These are phyloP conservation scores for Peziza echinospora DNA, from an alignment of 495 filamentous ascomycete species.

Conservation along the genomic window DNA sequence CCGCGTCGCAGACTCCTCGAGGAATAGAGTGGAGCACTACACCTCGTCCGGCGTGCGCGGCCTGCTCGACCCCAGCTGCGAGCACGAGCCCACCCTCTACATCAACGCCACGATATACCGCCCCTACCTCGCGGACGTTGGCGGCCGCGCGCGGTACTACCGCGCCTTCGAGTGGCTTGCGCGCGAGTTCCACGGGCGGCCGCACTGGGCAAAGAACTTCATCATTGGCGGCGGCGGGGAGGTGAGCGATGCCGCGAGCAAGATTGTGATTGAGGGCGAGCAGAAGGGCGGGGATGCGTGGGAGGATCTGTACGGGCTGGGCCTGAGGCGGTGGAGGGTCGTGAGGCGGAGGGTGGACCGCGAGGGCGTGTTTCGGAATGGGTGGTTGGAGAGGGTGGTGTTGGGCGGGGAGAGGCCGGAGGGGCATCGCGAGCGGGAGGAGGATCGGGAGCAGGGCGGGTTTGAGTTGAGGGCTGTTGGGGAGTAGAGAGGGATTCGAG, in stretches of 20 bases:
- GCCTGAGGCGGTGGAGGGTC: slow-evolving; percentile 41
- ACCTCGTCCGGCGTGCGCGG: slow-evolving; percentile 33
- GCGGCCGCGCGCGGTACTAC: slow-evolving; percentile 41
- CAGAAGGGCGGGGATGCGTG: slow-evolving; percentile 7
- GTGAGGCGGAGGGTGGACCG: slow-evolving; percentile 43
- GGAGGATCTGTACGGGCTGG: slow-evolving; percentile 28
- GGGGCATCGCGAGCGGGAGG: too few species aligned
- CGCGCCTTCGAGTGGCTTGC: slow-evolving; percentile 90
- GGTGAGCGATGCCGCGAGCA: not conserved
- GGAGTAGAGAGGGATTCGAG: too few species aligned
- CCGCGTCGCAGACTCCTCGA: slow-evolving; percentile 34
- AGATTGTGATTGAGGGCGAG: not conserved
- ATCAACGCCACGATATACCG: slow-evolving; percentile 92
- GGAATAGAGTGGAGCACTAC: not conserved
- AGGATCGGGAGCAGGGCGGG: too few species aligned
- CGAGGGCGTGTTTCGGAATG: slow-evolving; percentile 74
- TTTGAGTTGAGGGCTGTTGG: too few species aligned
- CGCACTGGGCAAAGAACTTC: slow-evolving; percentile 98
- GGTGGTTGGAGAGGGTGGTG: slow-evolving; percentile 66
- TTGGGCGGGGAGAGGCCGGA: too few species aligned
- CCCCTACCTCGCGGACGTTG: slow-evolving; percentile 47
- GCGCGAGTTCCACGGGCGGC: slow-evolving; percentile 69
- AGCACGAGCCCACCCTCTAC: slow-evolving; percentile 61
- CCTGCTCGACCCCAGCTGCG: slow-evolving; percentile 47
- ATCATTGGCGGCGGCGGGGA: slow-evolving; percentile 6